Evolutionary conservation across 805 yeast genomes (phyloP).

Genomic region (Schwanniomyces occidentalis): DNA sequence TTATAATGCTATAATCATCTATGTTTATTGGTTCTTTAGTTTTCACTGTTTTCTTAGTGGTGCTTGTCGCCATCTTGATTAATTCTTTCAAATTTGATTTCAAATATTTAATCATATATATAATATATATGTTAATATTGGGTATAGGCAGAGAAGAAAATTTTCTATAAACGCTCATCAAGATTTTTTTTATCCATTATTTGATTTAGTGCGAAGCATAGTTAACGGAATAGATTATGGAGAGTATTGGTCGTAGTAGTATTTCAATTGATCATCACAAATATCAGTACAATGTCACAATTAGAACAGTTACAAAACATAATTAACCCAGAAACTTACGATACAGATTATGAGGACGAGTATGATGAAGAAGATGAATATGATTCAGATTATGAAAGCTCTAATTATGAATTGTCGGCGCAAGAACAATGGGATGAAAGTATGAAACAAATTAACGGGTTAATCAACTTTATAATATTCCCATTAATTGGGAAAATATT

Average conservation of each 20-base stretch:
- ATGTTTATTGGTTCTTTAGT: constrained; percentile 13
- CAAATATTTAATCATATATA: constrained; percentile 5
- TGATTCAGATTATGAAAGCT: constrained; percentile 16
- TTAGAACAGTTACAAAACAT: constrained; percentile 1
- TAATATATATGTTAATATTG: too few species aligned
- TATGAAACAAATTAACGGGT: constrained; percentile 55
- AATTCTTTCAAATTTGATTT: neutral
- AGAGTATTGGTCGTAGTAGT: too few species aligned
- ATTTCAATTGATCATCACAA: too few species aligned
- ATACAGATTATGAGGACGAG: constrained; percentile 9
- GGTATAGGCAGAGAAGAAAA: too few species aligned
- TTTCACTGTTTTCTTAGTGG: neutral
- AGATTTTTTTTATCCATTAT: too few species aligned
- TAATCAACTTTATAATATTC: constrained; percentile 57
- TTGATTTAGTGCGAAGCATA: too few species aligned
- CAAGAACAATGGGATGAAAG: constrained; percentile 78
- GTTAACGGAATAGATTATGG: too few species aligned
- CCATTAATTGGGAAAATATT: constrained; percentile 68
- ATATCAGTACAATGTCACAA: constrained; percentile 3
- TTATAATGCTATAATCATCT: constrained; percentile 36
- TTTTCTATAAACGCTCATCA: constrained; percentile 5
- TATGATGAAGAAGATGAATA: constrained; percentile 13
- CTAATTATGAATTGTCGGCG: constrained; percentile 41
- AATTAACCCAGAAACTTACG: constrained; percentile 1
- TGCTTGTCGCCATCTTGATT: constrained; percentile 4